phyloP scores from a whole-genome alignment of 1,284 basidiomycete genomes.

The Malassezia sp. region DNA sequence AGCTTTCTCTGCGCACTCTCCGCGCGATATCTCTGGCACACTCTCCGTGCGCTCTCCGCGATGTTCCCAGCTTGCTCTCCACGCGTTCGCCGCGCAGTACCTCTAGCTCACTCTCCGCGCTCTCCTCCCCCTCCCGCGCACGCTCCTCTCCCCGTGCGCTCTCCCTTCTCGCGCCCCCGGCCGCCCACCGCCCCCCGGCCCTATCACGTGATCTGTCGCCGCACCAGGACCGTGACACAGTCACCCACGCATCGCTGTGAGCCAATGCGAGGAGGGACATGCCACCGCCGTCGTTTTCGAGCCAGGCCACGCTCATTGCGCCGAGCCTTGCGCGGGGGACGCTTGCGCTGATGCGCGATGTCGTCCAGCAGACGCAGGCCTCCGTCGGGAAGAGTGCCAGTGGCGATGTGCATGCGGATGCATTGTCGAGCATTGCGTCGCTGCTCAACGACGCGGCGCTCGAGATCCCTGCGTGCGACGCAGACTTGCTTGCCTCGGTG shows the following conservation, averaged over 20 bases:
- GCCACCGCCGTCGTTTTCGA: slow-evolving; percentile 16
- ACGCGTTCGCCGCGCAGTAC: too few relatives aligned
- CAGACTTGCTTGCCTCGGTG: not conserved
- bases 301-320: not conserved
- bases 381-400: not conserved
- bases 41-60: too few relatives aligned
- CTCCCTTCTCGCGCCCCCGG: not conserved
- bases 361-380: not conserved
- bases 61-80: too few relatives aligned
- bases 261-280: too few relatives aligned
- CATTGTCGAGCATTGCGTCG: not conserved
- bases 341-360: slow-evolving; percentile 3
- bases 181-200: too few relatives aligned
- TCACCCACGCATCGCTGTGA: too few relatives aligned
- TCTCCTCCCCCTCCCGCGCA: too few relatives aligned
- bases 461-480: not conserved
- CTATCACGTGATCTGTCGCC: not conserved
- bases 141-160: too few relatives aligned
- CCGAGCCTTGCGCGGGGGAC: slow-evolving; percentile 8
- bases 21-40: too few relatives aligned
- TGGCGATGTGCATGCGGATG: not conserved
- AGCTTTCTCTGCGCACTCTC: too few relatives aligned
- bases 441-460: slow-evolving; percentile 8
- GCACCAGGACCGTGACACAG: too few relatives aligned
- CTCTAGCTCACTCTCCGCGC: too few relatives aligned